Percentiles rank a stretch among this genome's conserved stretches.
Conservation (phyloP, 345 rosid genomes). For the Gossypium stocksii region DNA sequence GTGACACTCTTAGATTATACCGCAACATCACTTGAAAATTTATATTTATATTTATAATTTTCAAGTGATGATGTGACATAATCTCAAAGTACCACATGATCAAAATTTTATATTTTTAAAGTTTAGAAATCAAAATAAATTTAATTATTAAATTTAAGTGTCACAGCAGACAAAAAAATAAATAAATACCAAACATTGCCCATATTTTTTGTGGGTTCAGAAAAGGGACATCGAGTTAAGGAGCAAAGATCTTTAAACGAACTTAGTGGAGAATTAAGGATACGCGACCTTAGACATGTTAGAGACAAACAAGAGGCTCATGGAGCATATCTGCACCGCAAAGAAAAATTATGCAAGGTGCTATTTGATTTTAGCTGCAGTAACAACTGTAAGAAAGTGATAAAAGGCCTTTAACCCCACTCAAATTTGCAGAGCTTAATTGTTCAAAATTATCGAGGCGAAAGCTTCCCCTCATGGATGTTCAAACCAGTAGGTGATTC, state of each 20-base stretch:
- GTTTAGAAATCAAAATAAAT: no score
- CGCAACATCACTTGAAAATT: no score
- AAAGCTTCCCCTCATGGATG: background rate
- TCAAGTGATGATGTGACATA: no score
- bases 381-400: background rate
- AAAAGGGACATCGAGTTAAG: background rate
- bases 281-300: background rate
- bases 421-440: background rate
- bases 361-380: background rate
- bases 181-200: constrained; percentile 4
- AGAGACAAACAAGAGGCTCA: background rate
- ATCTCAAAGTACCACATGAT: no score
- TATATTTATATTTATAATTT: no score
- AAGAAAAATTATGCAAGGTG: background rate
- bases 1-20: no score
- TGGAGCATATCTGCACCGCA: background rate
- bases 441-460: background rate
- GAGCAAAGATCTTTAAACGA: background rate
- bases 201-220: background rate
- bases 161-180: no score
- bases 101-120: no score
- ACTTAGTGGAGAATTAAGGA: background rate
- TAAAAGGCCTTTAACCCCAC: background rate
- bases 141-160: no score
- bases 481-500: background rate